Conservation (phyloP, 2,329 filamentous ascomycete species). For the Trichoderma endophyticum region DNA sequence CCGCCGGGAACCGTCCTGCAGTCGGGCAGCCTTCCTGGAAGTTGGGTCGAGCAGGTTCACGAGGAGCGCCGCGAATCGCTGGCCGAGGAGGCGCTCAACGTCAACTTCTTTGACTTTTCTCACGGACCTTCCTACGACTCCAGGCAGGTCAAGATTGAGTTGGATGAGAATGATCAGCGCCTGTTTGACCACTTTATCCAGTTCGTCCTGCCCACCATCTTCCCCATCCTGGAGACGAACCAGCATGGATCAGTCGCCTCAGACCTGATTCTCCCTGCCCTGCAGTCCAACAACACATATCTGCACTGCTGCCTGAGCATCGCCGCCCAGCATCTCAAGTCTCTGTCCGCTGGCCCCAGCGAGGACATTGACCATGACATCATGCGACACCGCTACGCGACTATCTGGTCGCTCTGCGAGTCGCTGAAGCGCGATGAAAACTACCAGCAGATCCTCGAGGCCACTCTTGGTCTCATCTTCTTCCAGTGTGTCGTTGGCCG, state of each 20-base stretch:
- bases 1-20: conserved; percentile 65
- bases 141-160: conserved; percentile 70
- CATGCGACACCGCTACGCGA: conserved; percentile 84
- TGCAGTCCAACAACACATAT: conserved; percentile 90
- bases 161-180: conserved; percentile 83
- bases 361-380: conserved; percentile 86
- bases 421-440: conserved; percentile 76
- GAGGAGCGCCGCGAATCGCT: conserved; percentile 59
- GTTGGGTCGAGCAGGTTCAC: conserved; percentile 49
- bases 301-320: conserved; percentile 94
- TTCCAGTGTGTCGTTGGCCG: conserved; percentile 91
- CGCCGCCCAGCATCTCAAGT: conserved; percentile 88
- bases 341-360: conserved; percentile 55
- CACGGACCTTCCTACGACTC: conserved; percentile 62
- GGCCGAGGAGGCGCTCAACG: conserved; percentile 62
- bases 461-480: conserved; percentile 91
- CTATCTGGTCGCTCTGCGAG: conserved; percentile 81
- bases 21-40: conserved; percentile 59
- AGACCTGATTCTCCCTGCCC: conserved; percentile 79
- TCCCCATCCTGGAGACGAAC: conserved; percentile 87
- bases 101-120: conserved; percentile 80
- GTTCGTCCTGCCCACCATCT: conserved; percentile 81
- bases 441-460: conserved; percentile 85
- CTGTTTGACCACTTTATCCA: conserved; percentile 89
- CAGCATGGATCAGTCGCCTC: conserved; percentile 78